These are phyloP conservation scores for Diaporthe aspalathi DNA, from an alignment of 2,329 filamentous ascomycete species.

Conservation along the genomic window DNA sequence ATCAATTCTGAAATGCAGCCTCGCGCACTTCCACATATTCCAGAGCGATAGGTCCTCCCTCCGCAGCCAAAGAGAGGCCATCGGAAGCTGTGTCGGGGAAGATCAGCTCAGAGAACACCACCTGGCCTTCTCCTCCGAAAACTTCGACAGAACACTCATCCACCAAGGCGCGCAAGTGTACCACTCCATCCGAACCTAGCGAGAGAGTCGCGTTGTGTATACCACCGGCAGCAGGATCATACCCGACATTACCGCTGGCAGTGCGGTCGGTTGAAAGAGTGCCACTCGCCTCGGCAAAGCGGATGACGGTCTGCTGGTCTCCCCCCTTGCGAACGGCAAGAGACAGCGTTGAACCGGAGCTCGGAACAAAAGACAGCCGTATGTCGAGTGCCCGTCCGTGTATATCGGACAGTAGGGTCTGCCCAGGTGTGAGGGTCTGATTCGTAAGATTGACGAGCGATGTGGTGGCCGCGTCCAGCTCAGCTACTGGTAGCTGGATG, in stretches of 20 bases:
- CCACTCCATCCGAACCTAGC: not conserved
- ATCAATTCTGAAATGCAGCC: not conserved
- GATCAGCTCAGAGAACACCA: not conserved
- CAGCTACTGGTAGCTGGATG: not conserved
- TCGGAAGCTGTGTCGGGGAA: not conserved
- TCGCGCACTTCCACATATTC: not conserved
- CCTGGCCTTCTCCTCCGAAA: not conserved
- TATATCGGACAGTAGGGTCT: not conserved
- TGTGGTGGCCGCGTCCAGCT: not conserved
- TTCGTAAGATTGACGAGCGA: not conserved
- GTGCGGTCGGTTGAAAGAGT: not conserved
- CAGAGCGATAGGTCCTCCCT: not conserved
- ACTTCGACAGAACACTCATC: not conserved
- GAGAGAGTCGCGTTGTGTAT: not conserved
- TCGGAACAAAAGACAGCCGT: not conserved
- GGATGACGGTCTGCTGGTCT: not conserved
- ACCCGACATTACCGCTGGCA: not conserved
- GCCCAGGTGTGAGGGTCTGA: not conserved
- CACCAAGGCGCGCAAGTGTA: not conserved
- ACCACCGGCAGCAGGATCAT: not conserved
- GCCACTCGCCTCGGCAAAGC: not conserved
- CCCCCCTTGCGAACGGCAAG: not conserved
- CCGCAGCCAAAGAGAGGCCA: not conserved
- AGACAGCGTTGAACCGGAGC: not conserved
- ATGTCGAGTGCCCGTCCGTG: not conserved